These are phyloP conservation scores for Salmacisia buchloeana DNA, from an alignment of 1,284 basidiomycete genomes.

Conservation along the genomic window DNA sequence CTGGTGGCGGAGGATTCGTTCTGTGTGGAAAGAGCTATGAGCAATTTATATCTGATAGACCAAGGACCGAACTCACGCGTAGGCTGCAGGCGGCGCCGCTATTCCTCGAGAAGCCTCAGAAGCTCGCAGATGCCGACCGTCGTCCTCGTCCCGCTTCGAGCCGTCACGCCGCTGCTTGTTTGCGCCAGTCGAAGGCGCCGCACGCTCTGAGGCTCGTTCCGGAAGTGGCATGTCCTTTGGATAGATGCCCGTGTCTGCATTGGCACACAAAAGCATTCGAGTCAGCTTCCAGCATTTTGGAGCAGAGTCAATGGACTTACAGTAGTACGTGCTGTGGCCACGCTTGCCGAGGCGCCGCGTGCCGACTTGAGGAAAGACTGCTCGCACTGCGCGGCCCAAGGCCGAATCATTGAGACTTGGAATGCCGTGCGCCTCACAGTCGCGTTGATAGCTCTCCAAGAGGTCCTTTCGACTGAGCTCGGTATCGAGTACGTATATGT, in stretches of 20 bases:
- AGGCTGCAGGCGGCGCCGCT: background rate
- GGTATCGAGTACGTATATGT: background rate
- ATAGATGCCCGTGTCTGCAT: background rate
- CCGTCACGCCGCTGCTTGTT: background rate
- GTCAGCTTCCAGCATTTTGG: background rate
- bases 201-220: background rate
- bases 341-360: background rate
- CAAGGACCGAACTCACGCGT: background rate
- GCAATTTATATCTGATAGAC: background rate
- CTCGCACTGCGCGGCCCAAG: background rate
- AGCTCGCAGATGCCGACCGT: background rate
- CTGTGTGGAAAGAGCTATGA: background rate
- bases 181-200: background rate
- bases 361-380: slow-evolving; percentile 1
- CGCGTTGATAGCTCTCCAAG: background rate
- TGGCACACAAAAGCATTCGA: background rate
- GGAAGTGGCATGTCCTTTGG: background rate
- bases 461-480: background rate
- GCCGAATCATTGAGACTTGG: background rate
- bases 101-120: background rate
- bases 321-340: background rate
- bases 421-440: background rate
- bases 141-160: background rate
- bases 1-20: background rate
- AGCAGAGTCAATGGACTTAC: background rate